Conservation (phyloP, 495 filamentous ascomycete genomes). For the Annulohypoxylon moriforme region DNA sequence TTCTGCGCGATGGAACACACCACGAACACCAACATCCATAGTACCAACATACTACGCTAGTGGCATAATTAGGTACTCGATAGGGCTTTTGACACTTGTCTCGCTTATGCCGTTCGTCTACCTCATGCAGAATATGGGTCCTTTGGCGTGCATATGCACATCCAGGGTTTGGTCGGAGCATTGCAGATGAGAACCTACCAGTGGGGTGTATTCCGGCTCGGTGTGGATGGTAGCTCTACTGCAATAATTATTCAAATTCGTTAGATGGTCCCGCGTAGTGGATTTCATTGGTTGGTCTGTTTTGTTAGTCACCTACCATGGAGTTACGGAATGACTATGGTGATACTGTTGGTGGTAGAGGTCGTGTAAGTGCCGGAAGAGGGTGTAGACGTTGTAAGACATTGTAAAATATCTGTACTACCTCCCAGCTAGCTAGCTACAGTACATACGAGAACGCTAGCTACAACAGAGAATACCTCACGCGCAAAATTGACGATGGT, state of each 20-base stretch:
- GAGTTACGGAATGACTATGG: not conserved
- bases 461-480: constrained; percentile 2
- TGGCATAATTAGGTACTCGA: constrained; percentile 36
- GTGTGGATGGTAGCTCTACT: constrained; percentile 37
- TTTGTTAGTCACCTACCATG: constrained; percentile 11
- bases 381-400: constrained; percentile 15
- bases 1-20: constrained; percentile 33
- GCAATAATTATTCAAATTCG: constrained; percentile 30
- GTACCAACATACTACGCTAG: constrained; percentile 22
- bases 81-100: constrained; percentile 47
- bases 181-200: constrained; percentile 43
- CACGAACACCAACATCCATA: constrained; percentile 16
- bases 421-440: not conserved
- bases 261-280: constrained; percentile 24
- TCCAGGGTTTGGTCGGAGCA: constrained; percentile 40
- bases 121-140: constrained; percentile 36
- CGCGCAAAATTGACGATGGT: not conserved
- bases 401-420: not conserved
- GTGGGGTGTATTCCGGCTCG: constrained; percentile 47
- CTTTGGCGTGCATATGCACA: constrained; percentile 44
- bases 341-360: constrained; percentile 12
- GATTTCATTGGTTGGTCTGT: constrained; percentile 8
- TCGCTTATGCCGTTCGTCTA: constrained; percentile 48
- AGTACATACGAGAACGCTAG: not conserved
- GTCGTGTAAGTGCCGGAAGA: constrained; percentile 10